These are phyloP conservation scores for Malassezia pachydermatis DNA, from an alignment of 1,284 basidiomycete genomes.

Conservation along the genomic window DNA sequence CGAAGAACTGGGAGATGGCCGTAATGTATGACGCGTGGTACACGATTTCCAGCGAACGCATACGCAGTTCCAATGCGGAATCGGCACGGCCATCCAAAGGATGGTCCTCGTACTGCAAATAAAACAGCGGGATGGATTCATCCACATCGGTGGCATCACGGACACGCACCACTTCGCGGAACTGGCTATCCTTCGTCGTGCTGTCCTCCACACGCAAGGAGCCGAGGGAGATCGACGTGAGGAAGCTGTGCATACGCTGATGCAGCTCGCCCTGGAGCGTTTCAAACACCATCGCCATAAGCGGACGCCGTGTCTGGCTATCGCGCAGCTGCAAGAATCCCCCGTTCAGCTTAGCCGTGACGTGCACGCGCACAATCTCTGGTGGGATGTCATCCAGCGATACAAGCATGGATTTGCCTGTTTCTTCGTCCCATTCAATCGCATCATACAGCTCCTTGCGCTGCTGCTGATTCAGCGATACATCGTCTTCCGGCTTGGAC, in stretches of 20 bases:
- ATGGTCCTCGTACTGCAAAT: constrained; percentile 80
- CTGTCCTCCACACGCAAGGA: constrained; percentile 85
- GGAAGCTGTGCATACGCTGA: constrained; percentile 75
- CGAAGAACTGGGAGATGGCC: constrained; percentile 82
- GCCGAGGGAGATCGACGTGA: constrained; percentile 72
- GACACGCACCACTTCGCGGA: constrained; percentile 87
- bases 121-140: constrained; percentile 65
- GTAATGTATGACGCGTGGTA: constrained; percentile 93
- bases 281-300: constrained; percentile 82
- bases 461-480: constrained; percentile 79
- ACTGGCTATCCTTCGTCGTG: constrained; percentile 68
- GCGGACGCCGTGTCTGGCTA: constrained; percentile 52
- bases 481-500: constrained; percentile 24
- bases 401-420: constrained; percentile 20
- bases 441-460: constrained; percentile 84
- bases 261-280: constrained; percentile 72
- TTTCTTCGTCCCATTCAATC: constrained; percentile 68
- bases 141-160: constrained; percentile 52
- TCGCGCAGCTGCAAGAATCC: constrained; percentile 40
- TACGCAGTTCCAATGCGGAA: constrained; percentile 74
- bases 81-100: constrained; percentile 89
- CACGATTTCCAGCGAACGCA: constrained; percentile 96
- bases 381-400: constrained; percentile 54
- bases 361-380: constrained; percentile 70
- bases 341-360: constrained; percentile 54